These are phyloP conservation scores for Dioszegia hungarica DNA, from an alignment of 768 basidiomycete species.

Conservation along the genomic window DNA sequence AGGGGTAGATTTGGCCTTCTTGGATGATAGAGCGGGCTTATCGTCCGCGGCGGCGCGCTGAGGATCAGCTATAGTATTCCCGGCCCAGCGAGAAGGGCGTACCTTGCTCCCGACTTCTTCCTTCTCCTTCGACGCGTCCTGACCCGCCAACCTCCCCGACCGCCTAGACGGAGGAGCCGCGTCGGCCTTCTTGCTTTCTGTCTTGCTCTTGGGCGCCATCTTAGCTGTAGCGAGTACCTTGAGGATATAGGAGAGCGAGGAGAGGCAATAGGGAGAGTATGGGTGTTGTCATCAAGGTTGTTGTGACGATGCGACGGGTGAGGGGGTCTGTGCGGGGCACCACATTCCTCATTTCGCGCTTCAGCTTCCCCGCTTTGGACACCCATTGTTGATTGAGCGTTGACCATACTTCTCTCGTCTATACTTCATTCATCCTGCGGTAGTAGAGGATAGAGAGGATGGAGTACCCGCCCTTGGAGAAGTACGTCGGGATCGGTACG, in stretches of 20 bases:
- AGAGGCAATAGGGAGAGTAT: too few species aligned
- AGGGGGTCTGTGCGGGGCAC: too few species aligned
- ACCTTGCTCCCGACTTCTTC: background rate
- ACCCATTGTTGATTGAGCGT: too few species aligned
- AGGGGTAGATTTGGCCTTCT: constrained; percentile 23
- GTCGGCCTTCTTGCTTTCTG: background rate
- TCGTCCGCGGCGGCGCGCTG: constrained; percentile 8
- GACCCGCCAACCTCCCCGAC: constrained; percentile 17
- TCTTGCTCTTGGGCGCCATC: constrained; percentile 10
- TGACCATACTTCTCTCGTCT: too few species aligned
- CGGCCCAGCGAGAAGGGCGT: background rate
- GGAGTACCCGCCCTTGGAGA: constrained; percentile 20
- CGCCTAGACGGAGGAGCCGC: constrained; percentile 17
- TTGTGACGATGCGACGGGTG: too few species aligned
- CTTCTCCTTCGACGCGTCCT: background rate
- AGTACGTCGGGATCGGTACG: constrained; percentile 34
- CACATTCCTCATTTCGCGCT: too few species aligned
- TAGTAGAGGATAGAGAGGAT: background rate
- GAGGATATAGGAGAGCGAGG: too few species aligned
- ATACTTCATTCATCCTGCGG: background rate
- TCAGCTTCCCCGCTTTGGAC: too few species aligned
- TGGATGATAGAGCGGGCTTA: background rate
- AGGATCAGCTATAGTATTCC: background rate
- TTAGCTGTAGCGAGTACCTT: background rate
- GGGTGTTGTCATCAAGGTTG: too few species aligned